A percentile compares a stretch with the other conserved stretches of the same genome.
These are phyloP conservation scores for Carex kokanica DNA, from an alignment of 176 grass and related monocot genomes.

Conservation along the genomic window DNA sequence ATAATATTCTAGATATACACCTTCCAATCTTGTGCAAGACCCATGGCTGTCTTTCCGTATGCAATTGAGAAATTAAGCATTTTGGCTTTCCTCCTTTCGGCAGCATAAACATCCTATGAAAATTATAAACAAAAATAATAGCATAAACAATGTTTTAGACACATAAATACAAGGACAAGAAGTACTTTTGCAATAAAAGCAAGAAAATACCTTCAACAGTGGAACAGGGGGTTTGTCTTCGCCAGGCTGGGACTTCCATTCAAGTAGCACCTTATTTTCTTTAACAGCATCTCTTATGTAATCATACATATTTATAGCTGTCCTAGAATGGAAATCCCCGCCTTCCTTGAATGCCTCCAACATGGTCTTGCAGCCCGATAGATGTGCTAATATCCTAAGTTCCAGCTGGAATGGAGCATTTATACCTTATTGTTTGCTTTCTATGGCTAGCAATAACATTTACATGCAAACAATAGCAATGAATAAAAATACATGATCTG, in stretches of 20 bases:
- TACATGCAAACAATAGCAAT: slow-evolving; percentile 5
- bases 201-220: slow-evolving; percentile 65
- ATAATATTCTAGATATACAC: slow-evolving; percentile 33
- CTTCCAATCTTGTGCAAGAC: slow-evolving; percentile 98
- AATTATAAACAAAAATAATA: slow-evolving; percentile 32
- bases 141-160: slow-evolving; percentile 19
- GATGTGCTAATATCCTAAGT: slow-evolving; percentile 93
- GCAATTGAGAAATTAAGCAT: slow-evolving; percentile 99
- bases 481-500: neutral
- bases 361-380: slow-evolving; percentile 88
- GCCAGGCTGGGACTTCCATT: slow-evolving; percentile 89
- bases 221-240: slow-evolving; percentile 81
- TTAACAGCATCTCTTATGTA: slow-evolving; percentile 77
- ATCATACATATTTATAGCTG: slow-evolving; percentile 93
- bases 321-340: slow-evolving; percentile 96
- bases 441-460: slow-evolving; percentile 11
- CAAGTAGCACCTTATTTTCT: slow-evolving; percentile 79
- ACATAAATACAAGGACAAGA: slow-evolving; percentile 20
- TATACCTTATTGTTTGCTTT: slow-evolving; percentile 6
- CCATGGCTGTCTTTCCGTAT: slow-evolving; percentile 86
- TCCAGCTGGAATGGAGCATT: slow-evolving; percentile 54
- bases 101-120: slow-evolving; percentile 83
- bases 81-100: slow-evolving; percentile 95
- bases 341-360: slow-evolving; percentile 88
- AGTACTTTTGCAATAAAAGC: slow-evolving; percentile 26